These are phyloP conservation scores for Parastagonospora nodorum DNA, from an alignment of 2,329 filamentous ascomycete genomes.

Conservation along the genomic window DNA sequence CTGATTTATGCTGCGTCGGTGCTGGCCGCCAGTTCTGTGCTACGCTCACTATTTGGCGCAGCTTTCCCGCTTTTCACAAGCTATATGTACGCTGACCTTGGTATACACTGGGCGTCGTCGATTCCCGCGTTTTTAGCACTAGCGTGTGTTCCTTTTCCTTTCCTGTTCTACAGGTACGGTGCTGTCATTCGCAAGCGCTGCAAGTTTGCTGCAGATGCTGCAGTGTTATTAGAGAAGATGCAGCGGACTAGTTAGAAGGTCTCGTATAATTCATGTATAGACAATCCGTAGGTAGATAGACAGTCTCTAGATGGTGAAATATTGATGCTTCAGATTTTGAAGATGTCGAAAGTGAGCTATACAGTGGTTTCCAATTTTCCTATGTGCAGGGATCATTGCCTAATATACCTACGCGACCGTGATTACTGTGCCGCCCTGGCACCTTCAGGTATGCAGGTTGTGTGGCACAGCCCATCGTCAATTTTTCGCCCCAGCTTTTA, in stretches of 20 bases:
- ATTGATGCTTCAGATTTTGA: too few species aligned
- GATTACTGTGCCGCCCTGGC: too few species aligned
- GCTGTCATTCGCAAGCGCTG: slow-evolving; percentile 4
- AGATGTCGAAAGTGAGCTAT: too few species aligned
- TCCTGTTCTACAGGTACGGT: slow-evolving; percentile 5
- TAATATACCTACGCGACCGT: too few species aligned
- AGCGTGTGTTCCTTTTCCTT: slow-evolving; percentile 2
- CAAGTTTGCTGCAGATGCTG: background rate
- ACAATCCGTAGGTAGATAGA: background rate
- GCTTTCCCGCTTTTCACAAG: slow-evolving; percentile 56
- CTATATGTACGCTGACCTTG: slow-evolving; percentile 52
- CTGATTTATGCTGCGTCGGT: slow-evolving; percentile 52
- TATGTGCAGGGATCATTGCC: too few species aligned
- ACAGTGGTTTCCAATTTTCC: too few species aligned
- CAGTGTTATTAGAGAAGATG: background rate
- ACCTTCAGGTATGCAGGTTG: too few species aligned
- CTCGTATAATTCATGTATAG: background rate
- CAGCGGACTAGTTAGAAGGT: background rate
- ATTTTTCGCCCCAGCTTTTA: too few species aligned
- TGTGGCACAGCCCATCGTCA: too few species aligned
- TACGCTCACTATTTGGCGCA: slow-evolving; percentile 54
- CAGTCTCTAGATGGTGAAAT: too few species aligned
- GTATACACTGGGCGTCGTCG: slow-evolving; percentile 55
- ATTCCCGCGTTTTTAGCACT: slow-evolving; percentile 54
- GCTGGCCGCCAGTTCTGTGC: slow-evolving; percentile 50